Conservation (phyloP, 768 basidiomycete species). For the Albatrellus ellisii region DNA sequence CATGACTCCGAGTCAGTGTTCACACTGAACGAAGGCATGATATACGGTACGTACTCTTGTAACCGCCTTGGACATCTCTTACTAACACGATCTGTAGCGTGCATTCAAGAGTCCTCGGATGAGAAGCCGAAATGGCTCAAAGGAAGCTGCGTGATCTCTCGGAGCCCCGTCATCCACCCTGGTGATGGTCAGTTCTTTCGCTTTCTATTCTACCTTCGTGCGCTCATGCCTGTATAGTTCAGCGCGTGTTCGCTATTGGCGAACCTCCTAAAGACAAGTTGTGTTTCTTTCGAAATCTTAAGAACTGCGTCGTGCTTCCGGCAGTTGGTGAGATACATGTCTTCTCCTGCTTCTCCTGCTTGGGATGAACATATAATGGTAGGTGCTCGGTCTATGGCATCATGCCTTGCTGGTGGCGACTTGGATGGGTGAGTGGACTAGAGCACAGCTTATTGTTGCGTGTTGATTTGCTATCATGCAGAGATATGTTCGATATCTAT, state of each 20-base stretch:
- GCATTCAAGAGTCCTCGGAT: constrained; percentile 4
- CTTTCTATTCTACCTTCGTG: background rate
- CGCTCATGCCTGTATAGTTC: constrained; percentile 4
- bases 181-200: constrained; percentile 18
- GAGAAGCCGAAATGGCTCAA: constrained; percentile 1
- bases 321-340: constrained; percentile 2
- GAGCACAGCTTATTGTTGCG: too few relatives aligned
- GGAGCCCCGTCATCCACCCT: constrained; percentile 22
- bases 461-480: constrained; percentile 18
- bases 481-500: constrained; percentile 50
- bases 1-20: constrained; percentile 1
- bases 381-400: constrained; percentile 49
- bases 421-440: constrained; percentile 54
- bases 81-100: constrained; percentile 1
- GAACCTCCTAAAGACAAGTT: constrained; percentile 15
- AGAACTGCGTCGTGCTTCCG: constrained; percentile 19
- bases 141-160: constrained; percentile 15
- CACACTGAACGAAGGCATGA: constrained; percentile 2
- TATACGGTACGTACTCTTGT: constrained; percentile 4
- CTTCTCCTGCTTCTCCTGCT: background rate
- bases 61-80: background rate
- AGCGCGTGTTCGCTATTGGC: constrained; percentile 19
- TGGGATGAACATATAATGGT: too few relatives aligned
- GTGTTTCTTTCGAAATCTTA: constrained; percentile 13
- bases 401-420: constrained; percentile 63